Evolutionary conservation across 2,329 filamentous ascomycete genomes (phyloP), one percentile per base, ranked within the genome.

Genomic region (Coniochaeta pulveracea): DNA sequence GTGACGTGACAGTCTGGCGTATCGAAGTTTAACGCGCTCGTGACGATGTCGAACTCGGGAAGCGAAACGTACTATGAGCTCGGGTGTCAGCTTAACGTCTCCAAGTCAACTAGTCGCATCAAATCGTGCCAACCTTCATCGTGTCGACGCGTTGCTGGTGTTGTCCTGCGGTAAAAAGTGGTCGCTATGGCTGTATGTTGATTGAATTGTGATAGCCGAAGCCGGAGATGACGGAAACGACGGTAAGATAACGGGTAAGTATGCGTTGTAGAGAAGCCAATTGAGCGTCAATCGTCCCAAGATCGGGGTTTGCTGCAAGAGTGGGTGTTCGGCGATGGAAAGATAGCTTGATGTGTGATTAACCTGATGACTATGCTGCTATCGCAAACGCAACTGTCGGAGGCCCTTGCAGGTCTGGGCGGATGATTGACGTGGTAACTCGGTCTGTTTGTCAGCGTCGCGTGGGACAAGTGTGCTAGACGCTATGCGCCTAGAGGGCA

Each of bases 21-120:
- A 49, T 91, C 85, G 66, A 96, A 96, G 55, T 94, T 96, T 52
- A 98, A 76, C 42, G 89, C 84, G 61, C 81, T 81, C 40, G 86
- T 89, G 45, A 96, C 83, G 56, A 82, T 77, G 57, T 96, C 88
- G 53, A 96, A 88, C 45, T 93, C 83, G 57, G 78, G 80, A 42
- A 94, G 73, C 40, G 89, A 86, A 49, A 98, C 70, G 59, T 93
- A 98, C 89, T 98, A 32, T 3, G 15, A 14, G 12, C 12, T n/a
- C 10, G 14, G 23, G 17, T 19, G 29, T 32, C 4, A 19, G 14
- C 17, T 10, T 19, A 5, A 19, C 3, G 17, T 6, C 15, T 12
- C 10, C 18, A 15, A 30, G 29, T 32, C 16, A n/a, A n/a, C n/a
- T n/a, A n/a, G n/a, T n/a, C n/a, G n/a, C n/a, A n/a, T n/a, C n/a